Evolutionary conservation across 202 grass and related monocot species (phyloP).

Genomic region (Cymbopogon flexuosus): DNA sequence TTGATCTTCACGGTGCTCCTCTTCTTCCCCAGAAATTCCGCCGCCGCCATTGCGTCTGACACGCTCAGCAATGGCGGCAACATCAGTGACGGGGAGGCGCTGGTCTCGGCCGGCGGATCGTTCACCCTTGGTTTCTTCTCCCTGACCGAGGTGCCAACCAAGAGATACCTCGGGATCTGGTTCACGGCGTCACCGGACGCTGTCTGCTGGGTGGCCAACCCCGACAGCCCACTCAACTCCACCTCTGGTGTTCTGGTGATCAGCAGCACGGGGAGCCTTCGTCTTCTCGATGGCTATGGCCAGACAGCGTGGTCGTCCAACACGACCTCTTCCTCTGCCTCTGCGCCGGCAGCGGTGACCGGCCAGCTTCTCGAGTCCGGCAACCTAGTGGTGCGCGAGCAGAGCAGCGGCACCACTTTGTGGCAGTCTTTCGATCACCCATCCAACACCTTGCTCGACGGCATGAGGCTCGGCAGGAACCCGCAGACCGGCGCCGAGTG

Average conservation of each 20-base stretch:
- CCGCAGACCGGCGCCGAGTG: constrained; percentile 13
- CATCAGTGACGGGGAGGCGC: constrained; percentile 22
- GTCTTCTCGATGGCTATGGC: constrained; percentile 6
- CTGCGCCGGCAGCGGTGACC: not conserved
- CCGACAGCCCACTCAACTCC: constrained; percentile 3
- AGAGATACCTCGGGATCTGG: not conserved
- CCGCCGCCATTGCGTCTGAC: no score
- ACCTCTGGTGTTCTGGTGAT: not conserved
- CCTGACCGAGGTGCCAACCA: not conserved
- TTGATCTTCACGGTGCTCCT: no score
- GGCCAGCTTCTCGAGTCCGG: constrained; percentile 22
- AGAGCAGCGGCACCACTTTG: not conserved
- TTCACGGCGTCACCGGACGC: no score
- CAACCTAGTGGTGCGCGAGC: constrained; percentile 35
- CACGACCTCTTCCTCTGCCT: not conserved
- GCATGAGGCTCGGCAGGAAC: constrained; percentile 23
- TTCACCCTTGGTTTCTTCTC: not conserved
- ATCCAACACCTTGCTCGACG: constrained; percentile 45
- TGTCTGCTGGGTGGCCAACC: constrained; percentile 33
- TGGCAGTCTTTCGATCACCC: constrained; percentile 59
- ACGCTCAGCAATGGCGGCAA: constrained; percentile 6
- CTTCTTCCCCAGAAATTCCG: no score
- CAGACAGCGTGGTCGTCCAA: constrained; percentile 2
- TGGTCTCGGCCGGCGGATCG: not conserved
- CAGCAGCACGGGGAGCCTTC: not conserved